Conservation (phyloP, 2,329 filamentous ascomycete genomes). For the Penicillium sp. region DNA sequence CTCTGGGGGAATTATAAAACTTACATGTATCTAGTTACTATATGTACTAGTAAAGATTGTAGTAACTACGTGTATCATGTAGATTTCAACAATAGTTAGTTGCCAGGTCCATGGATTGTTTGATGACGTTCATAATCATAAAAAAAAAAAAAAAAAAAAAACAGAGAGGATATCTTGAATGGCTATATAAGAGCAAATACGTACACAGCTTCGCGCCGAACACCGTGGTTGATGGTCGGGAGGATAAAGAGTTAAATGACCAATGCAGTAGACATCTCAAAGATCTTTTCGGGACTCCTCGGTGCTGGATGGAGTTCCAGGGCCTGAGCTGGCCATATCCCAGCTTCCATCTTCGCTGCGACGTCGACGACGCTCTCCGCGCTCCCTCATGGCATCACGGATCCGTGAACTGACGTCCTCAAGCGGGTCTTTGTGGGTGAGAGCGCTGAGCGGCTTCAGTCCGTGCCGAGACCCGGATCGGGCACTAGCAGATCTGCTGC, state of each 20-base stretch:
- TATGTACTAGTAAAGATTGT: too few relatives aligned
- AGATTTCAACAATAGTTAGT: not conserved
- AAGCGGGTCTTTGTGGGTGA: conserved; percentile 61
- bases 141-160: not conserved
- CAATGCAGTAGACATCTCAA: conserved; percentile 14
- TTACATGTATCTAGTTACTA: too few relatives aligned
- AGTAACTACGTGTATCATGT: not conserved
- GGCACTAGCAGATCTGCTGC: conserved; percentile 60
- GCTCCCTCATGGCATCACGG: conserved; percentile 70
- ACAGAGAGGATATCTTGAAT: conserved; percentile 18
- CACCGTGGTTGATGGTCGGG: not conserved
- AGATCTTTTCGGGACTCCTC: conserved; percentile 32
- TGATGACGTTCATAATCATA: not conserved
- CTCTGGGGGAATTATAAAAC: too few relatives aligned
- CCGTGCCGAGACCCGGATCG: conserved; percentile 57
- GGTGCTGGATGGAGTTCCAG: conserved; percentile 28
- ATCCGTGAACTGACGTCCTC: conserved; percentile 79
- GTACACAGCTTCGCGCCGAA: conserved; percentile 7
- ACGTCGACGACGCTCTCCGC: conserved; percentile 55
- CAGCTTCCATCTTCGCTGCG: conserved; percentile 38
- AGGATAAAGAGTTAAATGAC: not conserved
- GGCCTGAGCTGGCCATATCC: conserved; percentile 34
- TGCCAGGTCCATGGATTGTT: not conserved
- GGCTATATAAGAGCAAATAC: conserved; percentile 16
- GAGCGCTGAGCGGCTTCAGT: conserved; percentile 59